Evolutionary conservation across 345 rosid genomes (phyloP).

Genomic region (Cochlearia excelsa): DNA sequence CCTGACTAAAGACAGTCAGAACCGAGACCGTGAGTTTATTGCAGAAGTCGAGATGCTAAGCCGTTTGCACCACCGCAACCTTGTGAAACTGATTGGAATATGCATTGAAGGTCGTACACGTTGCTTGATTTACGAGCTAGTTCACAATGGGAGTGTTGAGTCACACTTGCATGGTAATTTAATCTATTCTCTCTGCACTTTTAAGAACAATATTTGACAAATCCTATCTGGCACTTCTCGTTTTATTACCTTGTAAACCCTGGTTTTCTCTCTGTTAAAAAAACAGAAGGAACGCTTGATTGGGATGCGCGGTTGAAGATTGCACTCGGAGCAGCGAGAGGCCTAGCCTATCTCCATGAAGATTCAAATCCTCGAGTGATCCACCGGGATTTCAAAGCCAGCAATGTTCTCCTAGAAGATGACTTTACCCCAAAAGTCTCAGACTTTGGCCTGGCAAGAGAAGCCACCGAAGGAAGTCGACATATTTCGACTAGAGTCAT

Average conservation of each 20-base stretch:
- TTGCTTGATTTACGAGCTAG: slow-evolving; percentile 90
- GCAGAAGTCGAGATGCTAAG: slow-evolving; percentile 99
- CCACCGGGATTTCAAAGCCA: slow-evolving; percentile 97
- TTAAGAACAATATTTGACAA: background rate
- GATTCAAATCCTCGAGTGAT: slow-evolving; percentile 98
- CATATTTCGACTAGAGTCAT: slow-evolving; percentile 96
- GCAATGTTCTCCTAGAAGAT: slow-evolving; percentile 80
- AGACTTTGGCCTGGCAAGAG: slow-evolving; percentile 98
- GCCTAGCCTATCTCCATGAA: slow-evolving; percentile 97
- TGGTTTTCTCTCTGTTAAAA: slow-evolving; percentile 47
- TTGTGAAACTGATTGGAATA: slow-evolving; percentile 89
- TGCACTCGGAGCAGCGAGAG: slow-evolving; percentile 99
- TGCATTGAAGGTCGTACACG: slow-evolving; percentile 87
- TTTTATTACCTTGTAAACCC: slow-evolving; percentile 26
- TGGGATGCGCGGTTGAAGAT: slow-evolving; percentile 97
- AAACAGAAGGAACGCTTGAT: slow-evolving; percentile 72
- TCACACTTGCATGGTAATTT: slow-evolving; percentile 95
- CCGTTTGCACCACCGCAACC: slow-evolving; percentile 99
- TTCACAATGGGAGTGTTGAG: slow-evolving; percentile 95
- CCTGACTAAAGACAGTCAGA: slow-evolving; percentile 81
- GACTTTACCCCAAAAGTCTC: slow-evolving; percentile 98
- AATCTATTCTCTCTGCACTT: background rate
- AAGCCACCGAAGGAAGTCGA: slow-evolving; percentile 98
- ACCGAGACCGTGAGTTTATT: slow-evolving; percentile 88
- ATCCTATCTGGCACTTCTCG: background rate